phyloP scores from a whole-genome alignment of 805 yeast genomes.

The Candida golubevii region DNA sequence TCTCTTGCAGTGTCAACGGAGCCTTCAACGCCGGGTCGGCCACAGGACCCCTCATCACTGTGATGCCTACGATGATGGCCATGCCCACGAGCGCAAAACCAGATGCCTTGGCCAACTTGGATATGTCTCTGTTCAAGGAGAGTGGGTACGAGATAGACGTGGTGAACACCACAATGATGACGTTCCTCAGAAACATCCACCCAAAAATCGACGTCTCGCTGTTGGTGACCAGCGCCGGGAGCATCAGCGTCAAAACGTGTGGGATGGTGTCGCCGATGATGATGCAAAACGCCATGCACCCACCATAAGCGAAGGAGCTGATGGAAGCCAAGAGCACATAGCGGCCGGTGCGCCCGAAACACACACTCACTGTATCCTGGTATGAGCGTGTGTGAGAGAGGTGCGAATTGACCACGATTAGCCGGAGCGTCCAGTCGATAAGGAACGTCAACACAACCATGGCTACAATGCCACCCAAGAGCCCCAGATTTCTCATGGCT shows the following conservation, averaged over 20 bases:
- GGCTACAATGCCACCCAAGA: slow-evolving; percentile 65
- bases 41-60: slow-evolving; percentile 69
- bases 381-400: slow-evolving; percentile 72
- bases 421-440: slow-evolving; percentile 82
- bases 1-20: slow-evolving; percentile 33
- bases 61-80: slow-evolving; percentile 71
- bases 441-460: slow-evolving; percentile 58
- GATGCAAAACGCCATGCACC: slow-evolving; percentile 88
- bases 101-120: slow-evolving; percentile 80
- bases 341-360: slow-evolving; percentile 74
- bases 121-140: slow-evolving; percentile 74
- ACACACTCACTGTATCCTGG: slow-evolving; percentile 77
- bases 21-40: slow-evolving; percentile 48
- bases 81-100: slow-evolving; percentile 83
- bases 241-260: slow-evolving; percentile 69
- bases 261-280: slow-evolving; percentile 95
- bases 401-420: slow-evolving; percentile 79
- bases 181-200: slow-evolving; percentile 60
- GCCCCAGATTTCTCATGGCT: slow-evolving; percentile 77
- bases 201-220: slow-evolving; percentile 30
- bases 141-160: slow-evolving; percentile 76
- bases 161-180: slow-evolving; percentile 68
- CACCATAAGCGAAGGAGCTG: slow-evolving; percentile 90
- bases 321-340: slow-evolving; percentile 67
- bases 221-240: slow-evolving; percentile 42